These are phyloP conservation scores for Neurospora sp. DNA, from an alignment of 495 filamentous ascomycete genomes.

Conservation along the genomic window DNA sequence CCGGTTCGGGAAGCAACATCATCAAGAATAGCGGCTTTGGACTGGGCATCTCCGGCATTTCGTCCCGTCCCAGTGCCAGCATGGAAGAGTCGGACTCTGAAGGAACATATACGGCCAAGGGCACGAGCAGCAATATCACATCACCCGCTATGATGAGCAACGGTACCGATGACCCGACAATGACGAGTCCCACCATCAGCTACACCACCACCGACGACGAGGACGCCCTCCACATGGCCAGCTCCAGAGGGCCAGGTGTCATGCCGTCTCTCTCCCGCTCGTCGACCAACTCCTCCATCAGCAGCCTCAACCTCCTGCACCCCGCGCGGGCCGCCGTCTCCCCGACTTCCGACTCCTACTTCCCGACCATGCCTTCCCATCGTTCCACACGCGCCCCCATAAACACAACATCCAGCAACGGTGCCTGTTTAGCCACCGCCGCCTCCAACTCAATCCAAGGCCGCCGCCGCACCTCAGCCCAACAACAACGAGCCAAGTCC, in stretches of 20 bases:
- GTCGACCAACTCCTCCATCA: slow-evolving; percentile 14
- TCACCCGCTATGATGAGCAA: slow-evolving; percentile 3
- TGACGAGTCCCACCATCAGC: slow-evolving; percentile 46
- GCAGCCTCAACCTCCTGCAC: slow-evolving; percentile 25
- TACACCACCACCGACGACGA: slow-evolving; percentile 78
- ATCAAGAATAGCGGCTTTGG: slow-evolving; percentile 20
- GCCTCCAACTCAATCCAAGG: slow-evolving; percentile 19
- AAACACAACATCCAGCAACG: neutral
- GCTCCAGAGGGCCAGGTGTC: slow-evolving; percentile 16
- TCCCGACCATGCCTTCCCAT: slow-evolving; percentile 27
- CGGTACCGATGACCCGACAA: slow-evolving; percentile 11
- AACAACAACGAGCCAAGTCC: slow-evolving; percentile 44
- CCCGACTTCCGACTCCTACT: slow-evolving; percentile 54
- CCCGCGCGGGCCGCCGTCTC: slow-evolving; percentile 41
- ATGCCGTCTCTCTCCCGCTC: slow-evolving; percentile 11
- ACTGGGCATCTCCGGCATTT: slow-evolving; percentile 39
- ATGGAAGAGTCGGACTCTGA: slow-evolving; percentile 12
- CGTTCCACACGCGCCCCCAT: neutral
- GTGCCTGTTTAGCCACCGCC: neutral
- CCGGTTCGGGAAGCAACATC: neutral
- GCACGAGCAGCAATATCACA: slow-evolving; percentile 13
- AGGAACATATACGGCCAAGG: slow-evolving; percentile 17
- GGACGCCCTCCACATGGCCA: slow-evolving; percentile 52
- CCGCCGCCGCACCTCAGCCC: slow-evolving; percentile 39
- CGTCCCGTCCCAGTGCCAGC: slow-evolving; percentile 29